A percentile compares a stretch with the other conserved stretches of the same genome.
Evolutionary conservation across 768 basidiomycete genomes (phyloP).

Genomic region (Suillus lakei): DNA sequence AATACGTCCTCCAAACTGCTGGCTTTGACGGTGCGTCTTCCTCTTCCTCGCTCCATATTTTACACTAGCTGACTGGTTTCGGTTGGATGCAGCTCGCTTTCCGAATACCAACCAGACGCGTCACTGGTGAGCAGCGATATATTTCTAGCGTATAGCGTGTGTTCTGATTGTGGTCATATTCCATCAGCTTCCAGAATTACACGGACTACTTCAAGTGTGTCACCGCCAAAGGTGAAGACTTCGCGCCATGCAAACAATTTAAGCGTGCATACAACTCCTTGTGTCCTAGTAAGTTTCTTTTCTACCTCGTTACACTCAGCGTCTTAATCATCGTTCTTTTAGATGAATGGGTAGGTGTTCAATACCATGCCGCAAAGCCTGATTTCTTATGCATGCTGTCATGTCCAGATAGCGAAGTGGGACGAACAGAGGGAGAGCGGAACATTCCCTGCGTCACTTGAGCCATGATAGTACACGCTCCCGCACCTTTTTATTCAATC

Average conservation of each 20-base stretch:
- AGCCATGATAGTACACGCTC: constrained; percentile 52
- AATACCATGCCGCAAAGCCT: constrained; percentile 19
- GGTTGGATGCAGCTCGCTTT: constrained; percentile 68
- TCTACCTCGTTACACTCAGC: background rate
- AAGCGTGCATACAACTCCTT: constrained; percentile 94
- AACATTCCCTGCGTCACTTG: constrained; percentile 90
- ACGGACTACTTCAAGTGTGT: constrained; percentile 99
- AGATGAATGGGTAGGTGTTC: constrained; percentile 86
- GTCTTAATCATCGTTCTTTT: constrained; percentile 17
- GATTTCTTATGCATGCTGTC: background rate
- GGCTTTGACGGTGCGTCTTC: constrained; percentile 82
- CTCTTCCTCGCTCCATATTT: background rate
- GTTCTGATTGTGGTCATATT: constrained; percentile 8
- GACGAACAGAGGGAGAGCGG: constrained; percentile 95
- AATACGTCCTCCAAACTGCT: constrained; percentile 91
- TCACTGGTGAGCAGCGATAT: constrained; percentile 75
- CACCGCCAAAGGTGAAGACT: constrained; percentile 96
- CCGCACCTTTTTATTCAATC: constrained; percentile 1
- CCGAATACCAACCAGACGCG: constrained; percentile 93
- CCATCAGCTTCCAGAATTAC: constrained; percentile 89
- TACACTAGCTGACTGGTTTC: background rate
- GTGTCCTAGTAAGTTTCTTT: constrained; percentile 84
- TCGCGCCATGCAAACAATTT: constrained; percentile 99
- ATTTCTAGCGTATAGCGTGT: background rate
- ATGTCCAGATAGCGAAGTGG: constrained; percentile 75